A percentile compares a stretch with the other conserved stretches of the same genome.
Evolutionary conservation across 441 rosid genomes (phyloP).

Genomic region (Eruca vesicaria): DNA sequence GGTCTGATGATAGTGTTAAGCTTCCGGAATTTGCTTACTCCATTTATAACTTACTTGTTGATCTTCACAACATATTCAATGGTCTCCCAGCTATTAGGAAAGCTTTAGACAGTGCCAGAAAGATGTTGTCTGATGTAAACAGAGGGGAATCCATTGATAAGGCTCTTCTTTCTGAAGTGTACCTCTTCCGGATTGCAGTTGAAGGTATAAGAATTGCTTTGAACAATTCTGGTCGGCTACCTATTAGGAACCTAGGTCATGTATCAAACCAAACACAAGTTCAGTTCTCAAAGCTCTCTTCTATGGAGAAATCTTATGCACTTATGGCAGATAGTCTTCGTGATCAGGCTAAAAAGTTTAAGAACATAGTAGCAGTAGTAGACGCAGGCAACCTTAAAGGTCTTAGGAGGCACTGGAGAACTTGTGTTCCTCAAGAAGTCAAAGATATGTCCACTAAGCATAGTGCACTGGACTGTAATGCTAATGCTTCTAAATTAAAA

Average conservation of each 20-base stretch:
- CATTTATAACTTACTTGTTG: conserved; percentile 59
- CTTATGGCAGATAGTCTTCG: conserved; percentile 75
- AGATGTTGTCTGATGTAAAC: too few species aligned
- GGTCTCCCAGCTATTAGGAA: conserved; percentile 64
- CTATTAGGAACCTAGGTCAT: too few species aligned
- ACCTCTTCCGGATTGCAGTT: too few species aligned
- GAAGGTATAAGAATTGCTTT: conserved; percentile 29
- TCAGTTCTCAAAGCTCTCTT: conserved; percentile 59
- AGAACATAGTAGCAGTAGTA: conserved; percentile 9
- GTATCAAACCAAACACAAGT: neutral
- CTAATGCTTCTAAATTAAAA: conserved; percentile 32
- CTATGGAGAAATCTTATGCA: conserved; percentile 68
- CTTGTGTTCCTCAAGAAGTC: conserved; percentile 61
- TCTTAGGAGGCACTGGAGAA: conserved; percentile 17
- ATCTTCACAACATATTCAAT: neutral
- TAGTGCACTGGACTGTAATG: conserved; percentile 38
- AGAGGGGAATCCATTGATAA: too few species aligned
- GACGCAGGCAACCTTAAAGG: neutral
- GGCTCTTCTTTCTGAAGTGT: too few species aligned
- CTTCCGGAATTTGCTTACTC: conserved; percentile 79
- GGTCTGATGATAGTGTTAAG: conserved; percentile 35
- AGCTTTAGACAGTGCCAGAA: conserved; percentile 67
- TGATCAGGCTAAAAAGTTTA: conserved; percentile 41
- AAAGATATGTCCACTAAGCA: conserved; percentile 52
- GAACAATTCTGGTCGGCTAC: neutral